Conservation (phyloP, 352 stramenopile species). For the Pythium volutum region DNA sequence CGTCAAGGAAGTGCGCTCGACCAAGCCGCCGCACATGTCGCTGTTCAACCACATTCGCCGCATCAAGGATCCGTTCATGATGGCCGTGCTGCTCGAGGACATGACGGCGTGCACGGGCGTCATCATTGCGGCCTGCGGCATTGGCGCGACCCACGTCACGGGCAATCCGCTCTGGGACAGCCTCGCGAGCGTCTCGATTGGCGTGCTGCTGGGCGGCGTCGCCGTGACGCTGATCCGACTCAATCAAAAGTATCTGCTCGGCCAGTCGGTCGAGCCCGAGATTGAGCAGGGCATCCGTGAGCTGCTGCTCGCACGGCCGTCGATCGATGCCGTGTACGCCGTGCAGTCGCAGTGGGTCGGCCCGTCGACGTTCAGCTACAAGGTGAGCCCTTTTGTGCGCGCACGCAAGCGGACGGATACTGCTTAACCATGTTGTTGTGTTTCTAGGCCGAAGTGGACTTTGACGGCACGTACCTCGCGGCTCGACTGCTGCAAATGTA, state of each 20-base stretch:
- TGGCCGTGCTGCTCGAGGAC: slow-evolving; percentile 97
- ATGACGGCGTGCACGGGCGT: slow-evolving; percentile 95
- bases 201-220: slow-evolving; percentile 91
- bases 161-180: slow-evolving; percentile 95
- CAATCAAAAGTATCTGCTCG: slow-evolving; percentile 97
- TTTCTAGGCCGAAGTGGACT: slow-evolving; percentile 95
- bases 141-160: slow-evolving; percentile 90
- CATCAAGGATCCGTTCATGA: slow-evolving; percentile 95
- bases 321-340: slow-evolving; percentile 93
- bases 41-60: slow-evolving; percentile 65
- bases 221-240: slow-evolving; percentile 90
- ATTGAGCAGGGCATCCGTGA: slow-evolving; percentile 82
- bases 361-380: slow-evolving; percentile 98
- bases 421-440: slow-evolving; percentile 1
- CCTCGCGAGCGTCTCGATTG: slow-evolving; percentile 95
- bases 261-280: slow-evolving; percentile 94
- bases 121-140: slow-evolving; percentile 93
- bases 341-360: slow-evolving; percentile 98
- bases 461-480: slow-evolving; percentile 97
- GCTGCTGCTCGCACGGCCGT: slow-evolving; percentile 75
- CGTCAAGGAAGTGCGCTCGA: slow-evolving; percentile 76
- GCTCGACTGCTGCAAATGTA: slow-evolving; percentile 94
- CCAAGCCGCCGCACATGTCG: slow-evolving; percentile 69
- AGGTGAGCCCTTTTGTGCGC: slow-evolving; percentile 45
- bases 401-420: neutral